Evolutionary conservation across 345 rosid genomes (phyloP), one percentile per base, ranked within the genome.

Genomic region (Cardamine chenopodiifolia): DNA sequence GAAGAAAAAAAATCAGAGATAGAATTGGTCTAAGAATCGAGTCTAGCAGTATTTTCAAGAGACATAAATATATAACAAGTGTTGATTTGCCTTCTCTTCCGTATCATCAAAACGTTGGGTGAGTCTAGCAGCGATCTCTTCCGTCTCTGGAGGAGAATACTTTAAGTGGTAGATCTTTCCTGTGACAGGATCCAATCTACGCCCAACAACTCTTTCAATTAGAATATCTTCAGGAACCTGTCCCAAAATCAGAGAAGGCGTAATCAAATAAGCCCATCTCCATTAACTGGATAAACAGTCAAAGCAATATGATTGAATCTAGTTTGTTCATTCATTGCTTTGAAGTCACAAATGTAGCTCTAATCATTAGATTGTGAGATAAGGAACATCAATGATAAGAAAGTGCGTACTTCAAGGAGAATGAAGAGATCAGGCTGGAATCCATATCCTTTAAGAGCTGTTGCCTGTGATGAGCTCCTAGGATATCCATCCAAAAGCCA

Each of bases 401-500:
- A 75, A 52, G 22, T 70, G 68, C 84, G 68, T 86, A 94, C 98
- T 66, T 94, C 96, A 22, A 94, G 76, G 70, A 94, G 78, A 77
- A 94, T 88, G 83, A 94, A 90, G 48, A 91, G 80, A 83, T 94
- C 89, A n/a, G 98, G 94, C 70, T 73, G 77, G 79, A 91, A 78
- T 18, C 92, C 90, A 74, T 57, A 84, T 13, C 82, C 82, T 73
- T 80, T 78, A n/a, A 94, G 86, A 82, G 92, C 97, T 60, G 83
- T 82, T 61, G 95, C 97, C 82, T 94, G 97, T 4, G 95, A 91
- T 74, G 71, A 78, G 82, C 98, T 94, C 78, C 98, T 83, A 40
- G 98, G 98, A 53, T 88, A 94, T 71, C 97, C 98, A 88, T 94
- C 98, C 74, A 94, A 82, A 80, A 94, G 96, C 98, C 98, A 94